phyloP scores from a whole-genome alignment of 129 eudicot genomes.

The Centella asiatica region DNA sequence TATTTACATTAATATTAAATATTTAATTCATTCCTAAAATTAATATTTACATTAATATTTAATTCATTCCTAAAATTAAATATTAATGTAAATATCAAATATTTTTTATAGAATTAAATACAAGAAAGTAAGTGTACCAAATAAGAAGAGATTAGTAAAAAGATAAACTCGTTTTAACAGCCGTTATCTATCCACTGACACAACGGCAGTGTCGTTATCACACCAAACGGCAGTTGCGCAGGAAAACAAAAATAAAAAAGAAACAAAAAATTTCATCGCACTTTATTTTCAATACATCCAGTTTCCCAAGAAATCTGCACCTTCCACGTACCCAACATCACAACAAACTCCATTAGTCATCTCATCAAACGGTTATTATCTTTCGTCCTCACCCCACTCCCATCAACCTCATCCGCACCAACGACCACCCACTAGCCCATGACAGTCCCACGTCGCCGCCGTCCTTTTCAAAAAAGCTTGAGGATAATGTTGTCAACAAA shows the following conservation, averaged over 20 bases:
- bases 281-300: background rate
- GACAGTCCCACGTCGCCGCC: background rate
- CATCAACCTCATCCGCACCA: background rate
- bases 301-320: slow-evolving; percentile 1
- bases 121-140: background rate
- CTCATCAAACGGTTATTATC: slow-evolving; percentile 8
- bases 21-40: too few relatives aligned
- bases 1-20: too few relatives aligned
- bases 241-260: background rate
- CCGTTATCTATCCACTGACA: background rate
- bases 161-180: background rate
- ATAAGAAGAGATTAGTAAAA: background rate
- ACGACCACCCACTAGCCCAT: background rate
- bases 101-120: background rate
- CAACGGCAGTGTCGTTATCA: slow-evolving; percentile 9
- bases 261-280: too few relatives aligned
- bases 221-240: background rate
- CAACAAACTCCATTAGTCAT: background rate
- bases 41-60: too few relatives aligned
- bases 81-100: too few relatives aligned
- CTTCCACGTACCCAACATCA: slow-evolving; percentile 4
- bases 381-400: background rate
- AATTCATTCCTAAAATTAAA: too few relatives aligned
- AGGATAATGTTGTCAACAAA: slow-evolving; percentile 10
- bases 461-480: background rate